phyloP scores from a whole-genome alignment of 140 eudicot species.

The Flaveria floridana region DNA sequence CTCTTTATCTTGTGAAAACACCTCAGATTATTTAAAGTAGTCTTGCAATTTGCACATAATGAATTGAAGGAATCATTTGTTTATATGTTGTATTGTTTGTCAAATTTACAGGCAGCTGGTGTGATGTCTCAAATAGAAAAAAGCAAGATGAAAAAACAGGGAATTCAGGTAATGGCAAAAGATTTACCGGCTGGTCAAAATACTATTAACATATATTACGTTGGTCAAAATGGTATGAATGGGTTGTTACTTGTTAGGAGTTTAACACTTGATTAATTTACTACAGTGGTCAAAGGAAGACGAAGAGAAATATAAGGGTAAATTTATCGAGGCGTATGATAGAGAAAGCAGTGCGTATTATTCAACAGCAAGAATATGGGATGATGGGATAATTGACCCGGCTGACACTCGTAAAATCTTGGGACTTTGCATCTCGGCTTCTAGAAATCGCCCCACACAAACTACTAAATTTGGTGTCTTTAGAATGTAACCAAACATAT shows the following conservation, averaged over 20 bases:
- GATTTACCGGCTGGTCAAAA: neutral
- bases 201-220: too few relatives aligned
- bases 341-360: conserved; percentile 84
- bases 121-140: conserved; percentile 86
- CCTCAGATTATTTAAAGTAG: too few relatives aligned
- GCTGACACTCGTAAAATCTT: conserved; percentile 87
- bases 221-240: neutral
- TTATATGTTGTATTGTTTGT: conserved; percentile 15
- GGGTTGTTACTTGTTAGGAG: neutral
- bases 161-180: conserved; percentile 56
- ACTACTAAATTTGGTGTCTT: conserved; percentile 83
- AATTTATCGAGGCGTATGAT: conserved; percentile 78
- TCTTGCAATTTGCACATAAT: neutral
- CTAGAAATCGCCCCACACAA: conserved; percentile 55
- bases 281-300: conserved; percentile 83
- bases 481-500: conserved; percentile 61
- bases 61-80: neutral
- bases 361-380: conserved; percentile 97
- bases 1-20: conserved; percentile 16
- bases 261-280: conserved; percentile 24
- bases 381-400: conserved; percentile 91
- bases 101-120: conserved; percentile 80
- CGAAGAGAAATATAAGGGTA: conserved; percentile 68
- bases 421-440: conserved; percentile 82
- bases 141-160: conserved; percentile 70